Evolutionary conservation across 805 yeast genomes (phyloP).

Genomic region (Candida anglica): DNA sequence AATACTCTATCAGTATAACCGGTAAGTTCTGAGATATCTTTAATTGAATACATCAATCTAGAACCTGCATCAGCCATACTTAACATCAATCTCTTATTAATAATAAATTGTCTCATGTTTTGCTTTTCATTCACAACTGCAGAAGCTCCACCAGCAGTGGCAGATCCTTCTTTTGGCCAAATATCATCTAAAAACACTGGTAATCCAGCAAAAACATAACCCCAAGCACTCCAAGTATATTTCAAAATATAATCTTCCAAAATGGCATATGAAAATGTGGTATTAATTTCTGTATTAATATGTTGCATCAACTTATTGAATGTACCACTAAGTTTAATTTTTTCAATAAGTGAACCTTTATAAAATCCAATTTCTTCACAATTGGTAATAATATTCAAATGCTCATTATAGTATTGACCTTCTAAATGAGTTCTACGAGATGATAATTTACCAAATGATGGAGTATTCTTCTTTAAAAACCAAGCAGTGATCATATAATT

Average conservation of each 20-base stretch:
- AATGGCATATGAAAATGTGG: slow-evolving; percentile 64
- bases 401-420: slow-evolving; percentile 85
- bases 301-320: slow-evolving; percentile 56
- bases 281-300: slow-evolving; percentile 49
- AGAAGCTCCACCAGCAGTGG: slow-evolving; percentile 3
- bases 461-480: slow-evolving; percentile 68
- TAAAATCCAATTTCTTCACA: slow-evolving; percentile 94
- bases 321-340: slow-evolving; percentile 54
- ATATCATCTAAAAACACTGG: slow-evolving; percentile 71
- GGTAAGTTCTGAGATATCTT: slow-evolving; percentile 85
- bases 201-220: slow-evolving; percentile 85
- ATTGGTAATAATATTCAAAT: slow-evolving; percentile 78
- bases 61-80: slow-evolving; percentile 95
- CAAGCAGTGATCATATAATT: slow-evolving; percentile 81
- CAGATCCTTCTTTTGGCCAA: slow-evolving; percentile 23
- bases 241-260: slow-evolving; percentile 84
- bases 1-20: slow-evolving; percentile 89
- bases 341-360: slow-evolving; percentile 82
- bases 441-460: slow-evolving; percentile 77
- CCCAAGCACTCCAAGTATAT: slow-evolving; percentile 93
- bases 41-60: slow-evolving; percentile 88
- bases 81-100: slow-evolving; percentile 84
- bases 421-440: slow-evolving; percentile 73
- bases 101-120: slow-evolving; percentile 83
- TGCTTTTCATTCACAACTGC: slow-evolving; percentile 36